Conservation (phyloP, 78 protist genomes). For the Speleostelium caveatum region DNA sequence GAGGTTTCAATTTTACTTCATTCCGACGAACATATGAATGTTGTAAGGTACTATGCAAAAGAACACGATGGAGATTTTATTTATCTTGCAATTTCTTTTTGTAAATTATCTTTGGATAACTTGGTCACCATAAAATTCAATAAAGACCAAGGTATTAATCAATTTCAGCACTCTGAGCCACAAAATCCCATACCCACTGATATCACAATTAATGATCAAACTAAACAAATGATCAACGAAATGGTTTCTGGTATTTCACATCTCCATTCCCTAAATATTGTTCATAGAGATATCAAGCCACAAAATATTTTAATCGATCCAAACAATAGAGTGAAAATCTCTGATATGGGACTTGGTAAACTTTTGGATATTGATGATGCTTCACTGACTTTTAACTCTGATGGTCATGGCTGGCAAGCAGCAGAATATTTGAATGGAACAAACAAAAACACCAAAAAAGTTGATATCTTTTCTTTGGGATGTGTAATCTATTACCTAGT, state of each 20-base stretch:
- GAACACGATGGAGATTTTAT: constrained; percentile 86
- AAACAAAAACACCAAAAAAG: constrained; percentile 77
- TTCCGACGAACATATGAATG: constrained; percentile 81
- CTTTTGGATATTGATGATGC: constrained; percentile 58
- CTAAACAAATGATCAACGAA: constrained; percentile 80
- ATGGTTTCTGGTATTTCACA: constrained; percentile 82
- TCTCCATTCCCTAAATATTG: constrained; percentile 81
- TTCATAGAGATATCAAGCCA: constrained; percentile 88
- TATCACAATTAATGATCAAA: constrained; percentile 68
- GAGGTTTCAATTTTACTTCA: constrained; percentile 86
- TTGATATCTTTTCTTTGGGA: constrained; percentile 90
- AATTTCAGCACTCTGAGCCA: background rate
- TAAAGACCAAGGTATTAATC: background rate
- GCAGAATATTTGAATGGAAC: constrained; percentile 84
- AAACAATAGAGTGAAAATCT: constrained; percentile 33
- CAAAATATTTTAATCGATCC: constrained; percentile 22
- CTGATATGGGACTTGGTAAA: constrained; percentile 86
- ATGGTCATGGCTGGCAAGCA: constrained; percentile 92
- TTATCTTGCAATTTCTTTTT: constrained; percentile 76
- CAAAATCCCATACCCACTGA: constrained; percentile 40
- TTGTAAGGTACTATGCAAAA: constrained; percentile 87
- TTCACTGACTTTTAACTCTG: constrained; percentile 71
- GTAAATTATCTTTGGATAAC: constrained; percentile 37
- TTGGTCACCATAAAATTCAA: background rate
- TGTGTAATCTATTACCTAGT: constrained; percentile 84